Conservation (phyloP, 2,329 filamentous ascomycete genomes). For the Microascus cirrosus region DNA sequence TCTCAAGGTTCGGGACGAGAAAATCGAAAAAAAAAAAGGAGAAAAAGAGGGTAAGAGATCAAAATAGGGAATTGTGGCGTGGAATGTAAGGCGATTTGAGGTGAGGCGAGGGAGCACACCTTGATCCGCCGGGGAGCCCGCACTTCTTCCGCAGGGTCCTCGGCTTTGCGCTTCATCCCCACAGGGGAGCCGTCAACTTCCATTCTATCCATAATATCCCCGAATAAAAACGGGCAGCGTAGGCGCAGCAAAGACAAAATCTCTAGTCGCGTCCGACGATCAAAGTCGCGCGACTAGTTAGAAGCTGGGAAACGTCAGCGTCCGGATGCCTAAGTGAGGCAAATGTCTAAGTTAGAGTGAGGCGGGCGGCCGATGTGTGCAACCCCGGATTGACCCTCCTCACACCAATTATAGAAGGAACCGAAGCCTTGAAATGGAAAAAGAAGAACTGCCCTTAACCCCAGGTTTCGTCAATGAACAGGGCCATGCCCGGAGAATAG, state of each 20-base stretch:
- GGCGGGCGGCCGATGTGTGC: too few relatives aligned
- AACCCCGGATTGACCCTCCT: too few relatives aligned
- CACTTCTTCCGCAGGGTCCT: conserved; percentile 21
- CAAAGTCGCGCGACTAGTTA: too few relatives aligned
- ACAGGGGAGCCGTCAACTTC: conserved; percentile 25
- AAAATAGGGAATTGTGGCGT: background rate
- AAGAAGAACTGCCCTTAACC: too few relatives aligned
- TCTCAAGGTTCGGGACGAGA: background rate
- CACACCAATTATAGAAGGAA: too few relatives aligned
- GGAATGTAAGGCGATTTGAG: background rate
- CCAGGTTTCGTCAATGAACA: too few relatives aligned
- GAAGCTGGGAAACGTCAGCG: too few relatives aligned
- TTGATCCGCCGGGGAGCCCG: conserved; percentile 36
- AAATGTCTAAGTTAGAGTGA: too few relatives aligned
- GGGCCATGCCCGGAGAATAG: too few relatives aligned
- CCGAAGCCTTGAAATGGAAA: too few relatives aligned
- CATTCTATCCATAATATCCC: conserved; percentile 26
- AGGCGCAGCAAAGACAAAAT: background rate
- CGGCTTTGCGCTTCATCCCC: conserved; percentile 39
- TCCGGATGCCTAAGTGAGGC: too few relatives aligned
- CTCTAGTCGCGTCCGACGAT: background rate
- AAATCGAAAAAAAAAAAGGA: background rate
- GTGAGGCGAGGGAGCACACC: conserved; percentile 14
- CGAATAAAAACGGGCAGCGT: background rate
- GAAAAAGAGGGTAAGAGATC: too few relatives aligned